phyloP scores from a whole-genome alignment of 352 stramenopile genomes.

The Phytophthora capsici region DNA sequence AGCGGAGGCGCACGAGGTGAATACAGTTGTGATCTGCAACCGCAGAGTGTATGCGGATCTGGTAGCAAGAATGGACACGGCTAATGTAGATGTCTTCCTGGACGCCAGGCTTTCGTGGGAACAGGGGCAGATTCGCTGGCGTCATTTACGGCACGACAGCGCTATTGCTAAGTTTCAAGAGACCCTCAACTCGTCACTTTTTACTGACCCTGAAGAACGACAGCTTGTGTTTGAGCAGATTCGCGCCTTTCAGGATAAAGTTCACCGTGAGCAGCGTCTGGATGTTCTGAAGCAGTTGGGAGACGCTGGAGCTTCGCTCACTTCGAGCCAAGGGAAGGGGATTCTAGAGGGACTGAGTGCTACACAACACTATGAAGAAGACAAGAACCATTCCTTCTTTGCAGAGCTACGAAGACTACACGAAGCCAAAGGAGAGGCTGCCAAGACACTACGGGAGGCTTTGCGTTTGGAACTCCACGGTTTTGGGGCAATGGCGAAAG shows the following conservation, averaged over 20 bases:
- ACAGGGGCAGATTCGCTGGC: conserved; percentile 64
- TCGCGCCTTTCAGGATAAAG: conserved; percentile 49
- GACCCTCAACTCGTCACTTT: conserved; percentile 63
- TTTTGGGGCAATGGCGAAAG: conserved; percentile 65
- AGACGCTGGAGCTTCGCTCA: conserved; percentile 46
- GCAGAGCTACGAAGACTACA: conserved; percentile 50
- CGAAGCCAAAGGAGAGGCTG: conserved; percentile 43
- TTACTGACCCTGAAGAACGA: conserved; percentile 76
- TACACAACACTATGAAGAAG: conserved; percentile 75
- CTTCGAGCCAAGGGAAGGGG: conserved; percentile 42
- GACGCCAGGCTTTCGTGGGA: conserved; percentile 70
- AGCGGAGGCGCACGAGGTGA: conserved; percentile 75
- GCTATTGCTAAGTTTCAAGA: conserved; percentile 66
- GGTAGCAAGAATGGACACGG: conserved; percentile 65
- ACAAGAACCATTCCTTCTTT: conserved; percentile 68
- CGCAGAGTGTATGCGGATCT: conserved; percentile 76
- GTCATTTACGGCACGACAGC: conserved; percentile 76
- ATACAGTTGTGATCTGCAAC: conserved; percentile 86
- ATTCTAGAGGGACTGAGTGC: conserved; percentile 51
- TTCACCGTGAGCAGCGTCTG: conserved; percentile 64
- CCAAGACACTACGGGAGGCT: conserved; percentile 44
- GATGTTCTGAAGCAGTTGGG: conserved; percentile 55
- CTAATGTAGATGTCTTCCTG: conserved; percentile 75
- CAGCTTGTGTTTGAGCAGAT: conserved; percentile 60
- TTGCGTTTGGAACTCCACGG: conserved; percentile 66